A percentile compares a stretch with the other conserved stretches of the same genome.
phyloP scores from a whole-genome alignment of 2,329 filamentous ascomycete genomes.

The Xylaria sp. region DNA sequence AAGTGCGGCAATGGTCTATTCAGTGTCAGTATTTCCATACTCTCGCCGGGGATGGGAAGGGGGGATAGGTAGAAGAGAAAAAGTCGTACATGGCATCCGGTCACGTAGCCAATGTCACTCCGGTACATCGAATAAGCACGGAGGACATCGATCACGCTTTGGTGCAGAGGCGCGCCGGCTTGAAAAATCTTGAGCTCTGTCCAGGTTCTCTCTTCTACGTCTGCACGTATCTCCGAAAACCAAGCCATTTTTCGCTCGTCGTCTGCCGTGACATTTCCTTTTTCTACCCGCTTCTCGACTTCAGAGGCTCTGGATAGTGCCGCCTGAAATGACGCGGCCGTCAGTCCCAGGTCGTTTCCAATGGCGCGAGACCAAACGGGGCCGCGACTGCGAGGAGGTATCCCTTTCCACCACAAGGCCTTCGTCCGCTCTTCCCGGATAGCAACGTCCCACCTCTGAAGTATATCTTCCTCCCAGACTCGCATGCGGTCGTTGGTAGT shows the following conservation, averaged over 20 bases:
- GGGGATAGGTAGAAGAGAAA: not conserved
- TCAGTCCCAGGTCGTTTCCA: conserved; percentile 77
- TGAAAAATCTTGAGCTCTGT: conserved; percentile 79
- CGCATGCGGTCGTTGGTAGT: conserved; percentile 65
- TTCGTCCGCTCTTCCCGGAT: conserved; percentile 75
- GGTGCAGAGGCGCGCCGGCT: conserved; percentile 72
- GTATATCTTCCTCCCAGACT: conserved; percentile 80
- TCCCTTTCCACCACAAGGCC: conserved; percentile 85
- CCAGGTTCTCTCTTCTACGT: conserved; percentile 74
- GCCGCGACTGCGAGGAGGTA: conserved; percentile 76
- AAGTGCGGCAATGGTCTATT: conserved; percentile 73
- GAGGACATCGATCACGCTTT: conserved; percentile 76
- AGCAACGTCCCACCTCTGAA: conserved; percentile 80
- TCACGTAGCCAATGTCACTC: conserved; percentile 81
- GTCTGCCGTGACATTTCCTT: conserved; percentile 63
- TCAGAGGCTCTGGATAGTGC: conserved; percentile 75
- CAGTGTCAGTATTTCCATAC: conserved; percentile 36
- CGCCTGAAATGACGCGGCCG: conserved; percentile 74
- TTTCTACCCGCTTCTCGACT: conserved; percentile 66
- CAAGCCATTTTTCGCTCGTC: conserved; percentile 68
- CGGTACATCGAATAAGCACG: conserved; percentile 85
- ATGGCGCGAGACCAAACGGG: conserved; percentile 77
- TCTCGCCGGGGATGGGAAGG: not conserved
- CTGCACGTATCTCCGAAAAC: conserved; percentile 72
- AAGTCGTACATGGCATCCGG: conserved; percentile 76